These are phyloP conservation scores for Panicum miliaceum DNA, from an alignment of 176 grass and related monocot species.

Conservation along the genomic window DNA sequence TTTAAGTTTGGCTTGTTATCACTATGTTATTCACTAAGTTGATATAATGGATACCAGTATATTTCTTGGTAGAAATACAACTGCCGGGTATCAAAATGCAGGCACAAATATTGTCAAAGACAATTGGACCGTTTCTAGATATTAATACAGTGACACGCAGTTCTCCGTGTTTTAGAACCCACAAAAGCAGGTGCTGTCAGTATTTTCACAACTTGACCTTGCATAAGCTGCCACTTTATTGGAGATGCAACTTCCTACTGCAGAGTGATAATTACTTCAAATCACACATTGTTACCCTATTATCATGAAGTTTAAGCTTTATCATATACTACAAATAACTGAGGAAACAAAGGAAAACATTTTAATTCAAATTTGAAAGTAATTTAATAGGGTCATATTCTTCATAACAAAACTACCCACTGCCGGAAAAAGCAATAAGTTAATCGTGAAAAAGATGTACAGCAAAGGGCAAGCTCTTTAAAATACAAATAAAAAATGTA, in stretches of 20 bases:
- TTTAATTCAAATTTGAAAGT: not conserved
- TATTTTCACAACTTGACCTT: conserved; percentile 20
- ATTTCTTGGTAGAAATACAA: not conserved
- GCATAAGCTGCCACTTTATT: conserved; percentile 26
- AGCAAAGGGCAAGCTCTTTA: not conserved
- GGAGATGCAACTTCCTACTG: not conserved
- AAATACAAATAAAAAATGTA: not conserved
- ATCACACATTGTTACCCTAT: not conserved
- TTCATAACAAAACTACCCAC: not conserved
- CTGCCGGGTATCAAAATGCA: not conserved
- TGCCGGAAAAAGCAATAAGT: conserved; percentile 16
- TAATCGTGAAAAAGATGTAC: not conserved
- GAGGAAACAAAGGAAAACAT: not conserved
- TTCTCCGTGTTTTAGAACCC: not conserved
- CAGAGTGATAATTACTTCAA: not conserved
- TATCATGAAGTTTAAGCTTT: not conserved
- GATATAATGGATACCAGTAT: not conserved
- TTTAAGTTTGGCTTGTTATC: not conserved
- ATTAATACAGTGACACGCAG: too few species aligned
- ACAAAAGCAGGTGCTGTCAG: not conserved
- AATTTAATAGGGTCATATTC: not conserved
- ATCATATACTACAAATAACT: not conserved
- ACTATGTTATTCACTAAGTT: not conserved
- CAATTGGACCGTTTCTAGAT: not conserved
- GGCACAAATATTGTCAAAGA: not conserved